phyloP scores from a whole-genome alignment of 345 rosid species.

The Euclidium syriacum region DNA sequence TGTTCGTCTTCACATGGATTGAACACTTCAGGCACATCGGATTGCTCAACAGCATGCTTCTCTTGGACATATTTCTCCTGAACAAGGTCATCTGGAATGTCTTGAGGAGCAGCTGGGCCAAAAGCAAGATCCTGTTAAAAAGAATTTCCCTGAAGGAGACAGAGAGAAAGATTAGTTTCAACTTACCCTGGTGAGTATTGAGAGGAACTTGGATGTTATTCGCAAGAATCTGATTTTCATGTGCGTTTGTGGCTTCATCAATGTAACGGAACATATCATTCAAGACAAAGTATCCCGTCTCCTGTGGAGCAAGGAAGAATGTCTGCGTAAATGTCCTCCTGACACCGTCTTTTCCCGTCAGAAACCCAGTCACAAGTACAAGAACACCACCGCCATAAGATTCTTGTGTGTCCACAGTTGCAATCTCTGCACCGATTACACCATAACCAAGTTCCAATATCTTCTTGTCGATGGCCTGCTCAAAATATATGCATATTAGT shows the following conservation, averaged over 20 bases:
- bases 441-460: conserved; percentile 58
- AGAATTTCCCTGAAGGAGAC: not conserved
- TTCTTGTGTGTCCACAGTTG: conserved; percentile 74
- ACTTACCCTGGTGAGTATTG: conserved; percentile 36
- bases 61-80: conserved; percentile 32
- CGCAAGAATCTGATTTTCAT: conserved; percentile 24
- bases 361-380: conserved; percentile 77
- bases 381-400: conserved; percentile 62
- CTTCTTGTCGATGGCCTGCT: conserved; percentile 82
- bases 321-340: conserved; percentile 68
- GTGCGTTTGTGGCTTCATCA: conserved; percentile 33
- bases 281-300: conserved; percentile 87
- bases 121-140: not conserved
- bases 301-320: conserved; percentile 94
- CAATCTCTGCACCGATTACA: conserved; percentile 51
- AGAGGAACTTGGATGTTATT: conserved; percentile 30
- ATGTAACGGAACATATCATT: conserved; percentile 81
- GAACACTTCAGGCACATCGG: conserved; percentile 29
- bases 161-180: not conserved
- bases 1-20: conserved; percentile 42
- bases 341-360: conserved; percentile 51
- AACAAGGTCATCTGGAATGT: conserved; percentile 17
- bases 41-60: conserved; percentile 39
- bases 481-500: conserved; percentile 1
- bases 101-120: conserved; percentile 25